These are phyloP conservation scores for Pseudogymnoascus pannorum DNA, from an alignment of 2,329 filamentous ascomycete genomes.

Conservation along the genomic window DNA sequence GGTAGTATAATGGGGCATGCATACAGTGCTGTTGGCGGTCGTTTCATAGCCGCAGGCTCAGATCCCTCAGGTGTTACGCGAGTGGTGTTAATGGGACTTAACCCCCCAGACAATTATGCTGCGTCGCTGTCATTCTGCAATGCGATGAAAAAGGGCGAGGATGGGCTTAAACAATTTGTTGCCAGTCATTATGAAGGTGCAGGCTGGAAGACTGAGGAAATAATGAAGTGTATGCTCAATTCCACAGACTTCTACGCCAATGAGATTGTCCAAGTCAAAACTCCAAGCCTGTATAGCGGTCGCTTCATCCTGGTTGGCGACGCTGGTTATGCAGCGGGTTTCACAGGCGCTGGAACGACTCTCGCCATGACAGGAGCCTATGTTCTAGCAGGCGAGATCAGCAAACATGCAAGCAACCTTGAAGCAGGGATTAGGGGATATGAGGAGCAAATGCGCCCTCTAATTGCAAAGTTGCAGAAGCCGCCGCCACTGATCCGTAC, in stretches of 20 bases:
- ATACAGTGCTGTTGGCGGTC: constrained; percentile 33
- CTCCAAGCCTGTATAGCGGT: constrained; percentile 28
- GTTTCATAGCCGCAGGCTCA: constrained; percentile 31
- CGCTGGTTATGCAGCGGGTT: constrained; percentile 36
- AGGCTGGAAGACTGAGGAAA: constrained; percentile 36
- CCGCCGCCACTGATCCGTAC: constrained; percentile 26
- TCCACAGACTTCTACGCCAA: constrained; percentile 35
- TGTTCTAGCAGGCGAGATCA: constrained; percentile 39
- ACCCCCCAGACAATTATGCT: constrained; percentile 25
- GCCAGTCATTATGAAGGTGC: constrained; percentile 28
- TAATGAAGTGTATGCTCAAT: constrained; percentile 32
- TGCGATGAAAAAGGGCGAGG: constrained; percentile 31
- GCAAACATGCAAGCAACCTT: constrained; percentile 26
- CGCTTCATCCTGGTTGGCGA: constrained; percentile 16
- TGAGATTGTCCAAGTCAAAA: constrained; percentile 33
- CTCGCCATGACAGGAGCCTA: constrained; percentile 37
- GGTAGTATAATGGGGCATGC: constrained; percentile 32
- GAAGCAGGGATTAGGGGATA: constrained; percentile 30
- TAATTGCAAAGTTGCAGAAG: constrained; percentile 24
- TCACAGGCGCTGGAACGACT: constrained; percentile 36
- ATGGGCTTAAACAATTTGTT: constrained; percentile 29
- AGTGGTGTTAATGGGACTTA: constrained; percentile 31
- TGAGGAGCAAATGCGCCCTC: constrained; percentile 31
- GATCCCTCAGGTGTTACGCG: constrained; percentile 29
- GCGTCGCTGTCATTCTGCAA: constrained; percentile 32